These are phyloP conservation scores for Stemphylium lycopersici DNA, from an alignment of 2,329 filamentous ascomycete genomes.

Conservation along the genomic window DNA sequence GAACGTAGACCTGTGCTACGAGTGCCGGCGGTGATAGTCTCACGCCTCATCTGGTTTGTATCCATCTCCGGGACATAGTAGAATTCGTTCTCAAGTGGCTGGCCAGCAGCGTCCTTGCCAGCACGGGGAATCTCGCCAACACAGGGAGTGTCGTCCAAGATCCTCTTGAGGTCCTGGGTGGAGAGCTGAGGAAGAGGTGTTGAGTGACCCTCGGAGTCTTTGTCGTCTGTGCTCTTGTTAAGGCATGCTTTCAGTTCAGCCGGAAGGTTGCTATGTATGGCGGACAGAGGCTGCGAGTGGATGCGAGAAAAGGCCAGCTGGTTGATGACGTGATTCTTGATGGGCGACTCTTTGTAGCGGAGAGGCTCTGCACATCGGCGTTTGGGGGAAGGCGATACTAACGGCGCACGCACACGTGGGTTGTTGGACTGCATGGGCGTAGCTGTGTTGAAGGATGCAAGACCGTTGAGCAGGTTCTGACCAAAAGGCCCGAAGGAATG, in stretches of 20 bases:
- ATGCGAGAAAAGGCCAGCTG: constrained; percentile 94
- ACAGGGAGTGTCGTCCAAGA: constrained; percentile 77
- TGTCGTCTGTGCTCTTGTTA: constrained; percentile 30
- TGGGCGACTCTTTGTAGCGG: constrained; percentile 50
- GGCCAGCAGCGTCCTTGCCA: constrained; percentile 95
- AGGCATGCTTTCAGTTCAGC: constrained; percentile 52
- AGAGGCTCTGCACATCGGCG: constrained; percentile 31
- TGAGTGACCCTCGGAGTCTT: constrained; percentile 24
- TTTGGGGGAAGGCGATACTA: constrained; percentile 41
- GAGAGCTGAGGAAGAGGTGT: constrained; percentile 38
- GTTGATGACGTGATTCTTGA: constrained; percentile 89
- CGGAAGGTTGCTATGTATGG: constrained; percentile 88
- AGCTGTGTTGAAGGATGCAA: constrained; percentile 74
- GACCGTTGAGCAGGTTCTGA: constrained; percentile 79
- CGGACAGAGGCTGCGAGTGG: constrained; percentile 87
- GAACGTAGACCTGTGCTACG: constrained; percentile 86
- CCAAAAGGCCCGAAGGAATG: constrained; percentile 93
- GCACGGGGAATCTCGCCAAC: constrained; percentile 87
- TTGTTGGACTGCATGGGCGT: constrained; percentile 60
- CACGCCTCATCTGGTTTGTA: constrained; percentile 74
- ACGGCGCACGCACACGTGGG: constrained; percentile 32
- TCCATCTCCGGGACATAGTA: constrained; percentile 94
- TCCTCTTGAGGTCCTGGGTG: constrained; percentile 64
- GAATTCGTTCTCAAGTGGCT: constrained; percentile 92
- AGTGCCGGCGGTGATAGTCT: constrained; percentile 83